Evolutionary conservation across 768 basidiomycete species (phyloP).

Genomic region (Calvatia gigantea): DNA sequence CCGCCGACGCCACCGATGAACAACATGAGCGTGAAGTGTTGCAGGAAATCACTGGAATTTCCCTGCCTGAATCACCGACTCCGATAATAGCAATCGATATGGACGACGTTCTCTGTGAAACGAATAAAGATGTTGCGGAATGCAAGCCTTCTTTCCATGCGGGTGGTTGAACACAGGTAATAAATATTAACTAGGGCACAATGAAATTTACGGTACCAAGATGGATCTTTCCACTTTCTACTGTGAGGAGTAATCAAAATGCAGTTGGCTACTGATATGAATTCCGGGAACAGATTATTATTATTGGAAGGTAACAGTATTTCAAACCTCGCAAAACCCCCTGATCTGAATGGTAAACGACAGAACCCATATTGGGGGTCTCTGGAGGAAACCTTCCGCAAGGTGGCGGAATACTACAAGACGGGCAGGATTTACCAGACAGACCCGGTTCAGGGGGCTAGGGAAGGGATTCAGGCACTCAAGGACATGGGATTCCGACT

Average conservation of each 20-base stretch:
- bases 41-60: slow-evolving; percentile 11
- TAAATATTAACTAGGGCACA: slow-evolving; percentile 51
- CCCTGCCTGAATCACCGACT: slow-evolving; percentile 21
- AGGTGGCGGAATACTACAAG: slow-evolving; percentile 58
- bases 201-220: slow-evolving; percentile 50
- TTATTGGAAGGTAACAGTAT: slow-evolving; percentile 60
- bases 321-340: neutral
- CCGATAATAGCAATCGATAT: slow-evolving; percentile 61
- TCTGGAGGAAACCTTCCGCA: slow-evolving; percentile 50
- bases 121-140: slow-evolving; percentile 52
- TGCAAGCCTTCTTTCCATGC: slow-evolving; percentile 38
- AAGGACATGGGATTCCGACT: slow-evolving; percentile 63
- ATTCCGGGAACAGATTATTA: slow-evolving; percentile 51
- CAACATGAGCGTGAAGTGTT: slow-evolving; percentile 14
- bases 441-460: slow-evolving; percentile 56
- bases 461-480: slow-evolving; percentile 52
- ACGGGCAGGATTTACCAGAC: slow-evolving; percentile 45
- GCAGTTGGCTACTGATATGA: neutral
- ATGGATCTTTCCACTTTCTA: slow-evolving; percentile 58
- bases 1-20: neutral
- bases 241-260: slow-evolving; percentile 36
- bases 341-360: neutral
- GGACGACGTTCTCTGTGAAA: slow-evolving; percentile 65
- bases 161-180: neutral
- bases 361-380: slow-evolving; percentile 63